Evolutionary conservation across 257 asterid genomes (phyloP).

Genomic region (Pogostemon cablin): DNA sequence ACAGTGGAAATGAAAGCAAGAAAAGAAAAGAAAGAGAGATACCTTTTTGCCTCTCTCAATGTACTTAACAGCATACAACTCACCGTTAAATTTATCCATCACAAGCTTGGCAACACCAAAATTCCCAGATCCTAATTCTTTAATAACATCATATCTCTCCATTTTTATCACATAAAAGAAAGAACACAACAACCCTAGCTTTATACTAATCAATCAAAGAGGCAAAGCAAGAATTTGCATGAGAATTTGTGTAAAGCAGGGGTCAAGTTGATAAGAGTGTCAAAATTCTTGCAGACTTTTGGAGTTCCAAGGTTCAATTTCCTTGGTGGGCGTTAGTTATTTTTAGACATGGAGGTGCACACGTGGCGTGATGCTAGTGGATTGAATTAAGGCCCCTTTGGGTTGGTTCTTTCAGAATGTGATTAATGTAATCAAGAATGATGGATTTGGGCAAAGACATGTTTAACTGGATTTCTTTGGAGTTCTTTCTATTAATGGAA

Average conservation of each 20-base stretch:
- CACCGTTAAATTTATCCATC: conserved; percentile 60
- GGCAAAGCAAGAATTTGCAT: conserved; percentile 3
- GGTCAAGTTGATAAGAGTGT: conserved; percentile 22
- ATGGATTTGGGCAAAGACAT: conserved; percentile 5
- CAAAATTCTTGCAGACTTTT: conserved; percentile 27
- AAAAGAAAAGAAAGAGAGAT: background rate
- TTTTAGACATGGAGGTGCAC: background rate
- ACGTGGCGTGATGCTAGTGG: conserved; percentile 44
- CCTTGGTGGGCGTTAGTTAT: no score
- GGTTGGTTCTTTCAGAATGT: conserved; percentile 7
- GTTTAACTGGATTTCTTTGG: conserved; percentile 3
- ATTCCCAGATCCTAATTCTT: conserved; percentile 86
- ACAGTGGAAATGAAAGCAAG: background rate
- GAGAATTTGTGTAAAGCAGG: conserved; percentile 12
- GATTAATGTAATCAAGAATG: background rate
- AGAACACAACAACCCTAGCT: background rate
- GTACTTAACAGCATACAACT: conserved; percentile 80
- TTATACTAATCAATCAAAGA: conserved; percentile 1
- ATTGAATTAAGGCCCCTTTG: conserved; percentile 10
- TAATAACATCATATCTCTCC: conserved; percentile 82
- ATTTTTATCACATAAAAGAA: conserved; percentile 32
- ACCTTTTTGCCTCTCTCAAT: conserved; percentile 89
- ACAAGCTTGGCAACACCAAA: conserved; percentile 93
- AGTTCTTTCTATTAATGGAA: conserved; percentile 3
- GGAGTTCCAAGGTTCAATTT: background rate